Conservation (phyloP, 805 yeast genomes). For the Lachancea fermentati region DNA sequence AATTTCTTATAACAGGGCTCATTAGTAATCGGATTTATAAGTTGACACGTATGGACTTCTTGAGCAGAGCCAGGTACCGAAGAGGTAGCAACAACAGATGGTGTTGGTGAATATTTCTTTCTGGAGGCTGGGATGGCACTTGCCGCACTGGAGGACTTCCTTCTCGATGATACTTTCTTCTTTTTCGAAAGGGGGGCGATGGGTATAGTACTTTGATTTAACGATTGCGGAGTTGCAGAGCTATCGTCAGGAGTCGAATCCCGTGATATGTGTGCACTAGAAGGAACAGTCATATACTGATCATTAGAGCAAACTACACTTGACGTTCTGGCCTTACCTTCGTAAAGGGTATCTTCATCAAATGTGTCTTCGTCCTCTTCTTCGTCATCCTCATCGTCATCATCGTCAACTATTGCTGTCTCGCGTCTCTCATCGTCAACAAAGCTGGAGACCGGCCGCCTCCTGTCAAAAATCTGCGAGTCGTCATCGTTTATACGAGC, state of each 20-base stretch:
- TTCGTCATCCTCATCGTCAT: conserved; percentile 3
- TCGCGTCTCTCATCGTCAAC: conserved; percentile 14
- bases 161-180: conserved; percentile 5
- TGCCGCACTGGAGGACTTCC: conserved; percentile 7
- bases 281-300: conserved; percentile 3
- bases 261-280: conserved; percentile 4
- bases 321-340: conserved; percentile 5
- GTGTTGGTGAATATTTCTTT: conserved; percentile 3
- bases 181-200: conserved; percentile 1
- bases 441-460: conserved; percentile 6
- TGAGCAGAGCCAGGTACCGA: not conserved
- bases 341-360: conserved; percentile 20
- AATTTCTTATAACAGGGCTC: conserved; percentile 43
- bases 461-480: conserved; percentile 8
- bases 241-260: conserved; percentile 5
- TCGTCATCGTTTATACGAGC: conserved; percentile 5
- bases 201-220: not conserved
- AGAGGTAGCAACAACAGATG: not conserved
- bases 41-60: conserved; percentile 17
- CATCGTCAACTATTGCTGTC: conserved; percentile 6
- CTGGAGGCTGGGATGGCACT: conserved; percentile 1
- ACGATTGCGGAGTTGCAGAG: not conserved
- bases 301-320: conserved; percentile 5
- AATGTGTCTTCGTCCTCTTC: conserved; percentile 8
- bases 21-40: conserved; percentile 23